A percentile compares a stretch with the other conserved stretches of the same genome.
Conservation (phyloP, 441 rosid genomes). For the Adansonia rubrostipa region DNA sequence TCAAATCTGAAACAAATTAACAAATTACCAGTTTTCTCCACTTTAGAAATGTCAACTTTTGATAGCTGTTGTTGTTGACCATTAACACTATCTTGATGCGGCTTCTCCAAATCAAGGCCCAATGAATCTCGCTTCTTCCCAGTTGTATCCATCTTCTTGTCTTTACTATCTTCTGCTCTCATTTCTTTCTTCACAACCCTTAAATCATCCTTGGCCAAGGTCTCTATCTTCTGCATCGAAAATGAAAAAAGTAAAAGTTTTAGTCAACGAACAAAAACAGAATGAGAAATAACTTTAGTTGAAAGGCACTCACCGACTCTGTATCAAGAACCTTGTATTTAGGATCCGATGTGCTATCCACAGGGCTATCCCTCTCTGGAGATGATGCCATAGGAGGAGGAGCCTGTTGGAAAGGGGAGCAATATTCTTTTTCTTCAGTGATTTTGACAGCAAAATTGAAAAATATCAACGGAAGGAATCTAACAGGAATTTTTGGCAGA, state of each 20-base stretch:
- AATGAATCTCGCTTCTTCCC: conserved; percentile 29
- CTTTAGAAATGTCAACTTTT: conserved; percentile 31
- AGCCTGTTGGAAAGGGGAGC: conserved; percentile 39
- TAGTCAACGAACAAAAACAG: background rate
- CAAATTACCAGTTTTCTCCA: conserved; percentile 26
- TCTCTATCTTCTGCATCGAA: conserved; percentile 32
- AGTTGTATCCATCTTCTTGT: conserved; percentile 19
- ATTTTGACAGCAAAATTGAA: conserved; percentile 30
- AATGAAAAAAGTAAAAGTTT: background rate
- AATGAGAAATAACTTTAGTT: background rate
- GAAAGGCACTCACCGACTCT: conserved; percentile 18
- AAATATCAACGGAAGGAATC: conserved; percentile 28
- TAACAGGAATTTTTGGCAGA: conserved; percentile 22
- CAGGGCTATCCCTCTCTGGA: conserved; percentile 30
- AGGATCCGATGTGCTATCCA: conserved; percentile 34
- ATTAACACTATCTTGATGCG: conserved; percentile 26
- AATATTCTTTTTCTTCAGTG: conserved; percentile 22
- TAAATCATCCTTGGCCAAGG: conserved; percentile 30
- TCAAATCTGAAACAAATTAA: background rate
- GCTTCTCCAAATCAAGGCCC: conserved; percentile 43
- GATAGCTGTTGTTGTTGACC: conserved; percentile 34
- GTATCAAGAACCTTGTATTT: conserved; percentile 9
- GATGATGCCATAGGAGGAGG: conserved; percentile 44
- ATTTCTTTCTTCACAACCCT: conserved; percentile 27
- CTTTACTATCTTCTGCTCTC: conserved; percentile 22